A percentile compares a stretch with the other conserved stretches of the same genome.
phyloP scores from a whole-genome alignment of 352 stramenopile genomes.

The Thalassiosira livingstoniorum region DNA sequence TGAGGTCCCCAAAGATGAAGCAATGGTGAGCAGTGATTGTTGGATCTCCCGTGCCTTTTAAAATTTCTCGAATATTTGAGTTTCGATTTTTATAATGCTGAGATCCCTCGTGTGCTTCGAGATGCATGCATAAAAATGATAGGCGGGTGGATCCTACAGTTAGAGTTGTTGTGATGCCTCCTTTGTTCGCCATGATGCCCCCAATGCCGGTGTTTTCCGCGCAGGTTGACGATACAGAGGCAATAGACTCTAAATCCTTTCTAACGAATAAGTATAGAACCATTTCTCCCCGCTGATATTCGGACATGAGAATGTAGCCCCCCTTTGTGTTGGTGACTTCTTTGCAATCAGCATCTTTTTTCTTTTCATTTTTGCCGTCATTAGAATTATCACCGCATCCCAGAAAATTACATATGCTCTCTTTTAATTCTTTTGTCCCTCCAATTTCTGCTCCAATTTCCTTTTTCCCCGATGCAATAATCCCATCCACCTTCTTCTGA shows the following conservation, averaged over 20 bases:
- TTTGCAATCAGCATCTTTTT: too few relatives aligned
- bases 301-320: conserved; percentile 8
- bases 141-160: conserved; percentile 41
- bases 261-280: conserved; percentile 54
- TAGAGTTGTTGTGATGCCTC: conserved; percentile 54
- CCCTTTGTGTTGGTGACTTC: too few relatives aligned
- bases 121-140: conserved; percentile 52
- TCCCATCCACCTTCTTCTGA: conserved; percentile 5
- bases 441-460: background rate
- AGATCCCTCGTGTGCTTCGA: conserved; percentile 32
- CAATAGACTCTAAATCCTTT: conserved; percentile 22
- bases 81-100: background rate
- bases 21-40: conserved; percentile 50
- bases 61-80: conserved; percentile 39
- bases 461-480: background rate
- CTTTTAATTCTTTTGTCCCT: conserved; percentile 12
- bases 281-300: conserved; percentile 54
- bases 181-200: conserved; percentile 42
- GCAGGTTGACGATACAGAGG: conserved; percentile 33
- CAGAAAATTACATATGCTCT: too few relatives aligned
- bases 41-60: conserved; percentile 42
- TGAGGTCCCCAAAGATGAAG: conserved; percentile 68
- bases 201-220: conserved; percentile 51
- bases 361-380: too few relatives aligned
- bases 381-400: too few relatives aligned